Percentiles rank a stretch among this genome's conserved stretches.
Evolutionary conservation across 129 eudicot genomes (phyloP).

Genomic region (Cynara cardunculus): DNA sequence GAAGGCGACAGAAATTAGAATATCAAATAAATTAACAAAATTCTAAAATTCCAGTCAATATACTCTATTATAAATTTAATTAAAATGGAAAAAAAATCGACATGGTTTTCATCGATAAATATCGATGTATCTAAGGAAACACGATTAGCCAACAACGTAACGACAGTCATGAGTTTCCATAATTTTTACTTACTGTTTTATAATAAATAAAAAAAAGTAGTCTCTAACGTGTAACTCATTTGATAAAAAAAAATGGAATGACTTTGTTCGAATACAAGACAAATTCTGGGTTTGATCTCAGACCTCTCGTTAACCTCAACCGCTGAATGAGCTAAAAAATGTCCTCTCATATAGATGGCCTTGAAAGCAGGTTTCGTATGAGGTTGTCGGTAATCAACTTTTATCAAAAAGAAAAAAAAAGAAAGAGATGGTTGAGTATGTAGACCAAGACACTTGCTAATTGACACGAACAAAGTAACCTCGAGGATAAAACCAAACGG

Average conservation of each 20-base stretch:
- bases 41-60: conserved; percentile 41
- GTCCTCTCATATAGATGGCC: no score
- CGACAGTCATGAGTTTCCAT: conserved; percentile 32
- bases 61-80: not conserved
- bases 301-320: no score
- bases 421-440: not conserved
- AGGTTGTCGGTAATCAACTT: no score
- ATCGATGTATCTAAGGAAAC: conserved; percentile 57
- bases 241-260: no score
- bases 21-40: conserved; percentile 25
- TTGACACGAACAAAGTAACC: conserved; percentile 48
- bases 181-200: not conserved
- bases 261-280: no score
- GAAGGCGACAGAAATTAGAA: conserved; percentile 54
- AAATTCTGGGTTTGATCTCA: no score
- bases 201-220: not conserved
- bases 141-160: conserved; percentile 33
- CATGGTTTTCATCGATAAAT: conserved; percentile 53
- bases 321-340: no score
- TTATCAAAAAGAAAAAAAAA: no score
- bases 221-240: no score
- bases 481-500: conserved; percentile 48
- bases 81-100: conserved; percentile 16
- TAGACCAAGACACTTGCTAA: conserved; percentile 37
- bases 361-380: no score